A percentile compares a stretch with the other conserved stretches of the same genome.
phyloP scores from a whole-genome alignment of 352 stramenopile genomes.

The Halophytophthora batemanensis region DNA sequence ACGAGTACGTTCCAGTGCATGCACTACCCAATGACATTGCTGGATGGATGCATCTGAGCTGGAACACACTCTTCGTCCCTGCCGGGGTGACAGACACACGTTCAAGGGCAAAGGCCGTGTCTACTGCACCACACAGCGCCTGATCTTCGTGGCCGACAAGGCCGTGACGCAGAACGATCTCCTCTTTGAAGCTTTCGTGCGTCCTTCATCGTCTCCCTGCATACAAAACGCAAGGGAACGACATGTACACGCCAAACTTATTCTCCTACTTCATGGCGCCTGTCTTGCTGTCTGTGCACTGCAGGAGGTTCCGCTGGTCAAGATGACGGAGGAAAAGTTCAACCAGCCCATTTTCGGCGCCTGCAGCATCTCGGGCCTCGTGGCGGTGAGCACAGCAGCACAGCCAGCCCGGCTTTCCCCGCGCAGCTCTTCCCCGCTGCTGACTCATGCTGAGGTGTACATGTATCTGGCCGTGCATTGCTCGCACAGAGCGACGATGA shows the following conservation, averaged over 20 bases:
- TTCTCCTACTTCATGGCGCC: too few relatives aligned
- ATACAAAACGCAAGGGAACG: background rate
- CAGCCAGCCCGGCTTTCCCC: too few relatives aligned
- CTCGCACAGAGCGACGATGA: conserved; percentile 24
- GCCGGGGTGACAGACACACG: conserved; percentile 22
- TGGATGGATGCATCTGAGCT: too few relatives aligned
- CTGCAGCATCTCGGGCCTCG: conserved; percentile 81
- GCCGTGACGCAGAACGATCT: conserved; percentile 52
- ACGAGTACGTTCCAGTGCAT: conserved; percentile 41
- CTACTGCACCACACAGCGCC: conserved; percentile 84
- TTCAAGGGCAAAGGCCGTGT: conserved; percentile 79
- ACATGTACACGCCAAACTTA: too few relatives aligned
- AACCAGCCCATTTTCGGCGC: conserved; percentile 89
- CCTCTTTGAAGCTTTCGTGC: conserved; percentile 74
- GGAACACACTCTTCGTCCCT: too few relatives aligned
- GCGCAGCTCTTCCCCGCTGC: background rate
- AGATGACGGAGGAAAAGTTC: conserved; percentile 88
- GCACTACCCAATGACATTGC: too few relatives aligned
- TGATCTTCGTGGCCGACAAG: conserved; percentile 84
- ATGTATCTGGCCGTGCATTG: too few relatives aligned
- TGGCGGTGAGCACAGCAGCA: conserved; percentile 17
- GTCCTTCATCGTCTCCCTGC: conserved; percentile 6
- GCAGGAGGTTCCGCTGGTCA: conserved; percentile 70
- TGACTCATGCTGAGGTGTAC: too few relatives aligned
- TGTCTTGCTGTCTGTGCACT: background rate